Base-by-base conservation (phyloP, 2,329 filamentous ascomycete species). In the Diplodia mutila region DNA sequence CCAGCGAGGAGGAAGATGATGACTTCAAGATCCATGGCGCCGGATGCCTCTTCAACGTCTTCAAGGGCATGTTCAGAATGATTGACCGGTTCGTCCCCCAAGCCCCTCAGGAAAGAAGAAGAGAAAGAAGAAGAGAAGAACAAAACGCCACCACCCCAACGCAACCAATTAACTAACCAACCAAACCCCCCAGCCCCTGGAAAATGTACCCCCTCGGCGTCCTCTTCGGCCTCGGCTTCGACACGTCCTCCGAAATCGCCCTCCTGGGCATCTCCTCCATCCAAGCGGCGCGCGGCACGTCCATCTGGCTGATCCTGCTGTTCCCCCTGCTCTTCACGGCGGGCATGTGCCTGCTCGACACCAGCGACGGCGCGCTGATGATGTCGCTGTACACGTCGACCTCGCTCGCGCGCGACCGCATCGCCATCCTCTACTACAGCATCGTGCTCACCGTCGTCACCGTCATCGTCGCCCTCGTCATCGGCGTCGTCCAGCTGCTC, bases 131-230 rank as follows among this genome's bases (percentile, higher is more conserved):
- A n/a, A n/a, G n/a, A n/a, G n/a, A n/a, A n/a, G n/a, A n/a, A 34
- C 4, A 42, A 23, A 48, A 42, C n/a, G 21, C 21, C 16, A 14
- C 16, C 11, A 6, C 32, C 25, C 29, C 57, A 27, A 21, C 16
- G n/a, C n/a, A n/a, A n/a, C n/a, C n/a, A n/a, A n/a, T n/a, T n/a
- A n/a, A n/a, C n/a, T n/a, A n/a, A n/a, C n/a, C 23, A 39, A 37
- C 14, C 5, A 5, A 21, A 18, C 25, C 27, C 49, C 29, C 27
- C 57, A 81, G 86, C 5, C 91, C 92, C 0, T 98, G 94, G 94
- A 98, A 98, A 79, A 97, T 97, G 93, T 95, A 96, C 72, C 93
- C 93, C 0, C 82, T 97, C 0, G 94, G 94, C 0, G 85, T 98
- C 0, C 82, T 98, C 4, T 98, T 84, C 67, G 95, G 94, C 0